Conservation (phyloP, 1,284 basidiomycete species). For the Puccinia novopanici region DNA sequence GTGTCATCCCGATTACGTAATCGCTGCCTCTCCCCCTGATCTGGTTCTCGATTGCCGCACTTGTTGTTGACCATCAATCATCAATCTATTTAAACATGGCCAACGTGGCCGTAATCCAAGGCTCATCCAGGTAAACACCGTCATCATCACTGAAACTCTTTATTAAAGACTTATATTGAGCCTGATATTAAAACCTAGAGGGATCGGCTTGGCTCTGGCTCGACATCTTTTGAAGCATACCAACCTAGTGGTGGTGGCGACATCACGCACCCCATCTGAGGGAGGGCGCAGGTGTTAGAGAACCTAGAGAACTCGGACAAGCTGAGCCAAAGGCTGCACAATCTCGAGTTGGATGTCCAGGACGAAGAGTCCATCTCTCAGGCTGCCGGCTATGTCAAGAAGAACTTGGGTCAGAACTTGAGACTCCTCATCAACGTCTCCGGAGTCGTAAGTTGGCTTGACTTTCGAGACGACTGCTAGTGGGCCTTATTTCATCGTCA, state of each 20-base stretch:
- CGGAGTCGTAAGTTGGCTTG: slow-evolving; percentile 53
- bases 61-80: too few species aligned
- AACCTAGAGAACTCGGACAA: slow-evolving; percentile 13
- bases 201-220: slow-evolving; percentile 39
- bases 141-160: too few species aligned
- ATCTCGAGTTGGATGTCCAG: slow-evolving; percentile 55
- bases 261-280: slow-evolving; percentile 55
- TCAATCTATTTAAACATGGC: slow-evolving; percentile 10
- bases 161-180: neutral
- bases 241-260: slow-evolving; percentile 55
- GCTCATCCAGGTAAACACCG: slow-evolving; percentile 31
- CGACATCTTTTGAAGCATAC: slow-evolving; percentile 54
- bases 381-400: slow-evolving; percentile 53
- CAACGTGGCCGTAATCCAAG: slow-evolving; percentile 44
- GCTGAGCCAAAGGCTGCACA: slow-evolving; percentile 53
- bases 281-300: slow-evolving; percentile 56
- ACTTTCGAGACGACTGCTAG: too few species aligned
- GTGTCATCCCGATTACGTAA: neutral
- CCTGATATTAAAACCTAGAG: neutral
- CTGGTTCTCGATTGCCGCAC: too few species aligned
- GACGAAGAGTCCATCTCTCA: slow-evolving; percentile 55
- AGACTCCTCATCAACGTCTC: slow-evolving; percentile 57
- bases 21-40: too few species aligned
- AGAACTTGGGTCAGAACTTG: slow-evolving; percentile 55
- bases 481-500: neutral